Base-by-base conservation (phyloP, 1,284 basidiomycete genomes). In the Xanthoconium separans region DNA sequence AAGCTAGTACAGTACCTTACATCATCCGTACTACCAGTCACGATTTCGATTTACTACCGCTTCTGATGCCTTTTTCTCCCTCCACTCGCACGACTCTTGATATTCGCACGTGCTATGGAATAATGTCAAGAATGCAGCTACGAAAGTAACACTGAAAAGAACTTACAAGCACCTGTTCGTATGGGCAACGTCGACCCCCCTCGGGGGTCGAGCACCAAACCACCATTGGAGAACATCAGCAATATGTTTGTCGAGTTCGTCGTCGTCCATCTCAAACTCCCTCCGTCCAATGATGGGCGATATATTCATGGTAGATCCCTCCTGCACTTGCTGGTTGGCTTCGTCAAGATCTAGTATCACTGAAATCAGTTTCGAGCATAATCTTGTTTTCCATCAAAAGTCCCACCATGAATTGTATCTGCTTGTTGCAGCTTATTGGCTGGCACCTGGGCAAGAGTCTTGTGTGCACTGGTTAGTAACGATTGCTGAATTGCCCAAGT, bases 31-130 rank as follows among this genome's bases (percentile, higher is more conserved):
- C 9, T n/a, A 37, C 16, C 36, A 34, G 15, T 13, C 33, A 15
- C n/a, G 20, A 29, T 30, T 18, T 7, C 33, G 33, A 34, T 48
- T 33, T 7, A 49, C 44, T 6, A 13, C 47, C 59, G 51, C 53
- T 61, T 86, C 84, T 37, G 59, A 58, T 4, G 85, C 85, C 65
- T 85, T 89, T 59, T 76, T 70, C 55, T 85, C 84, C 66, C 91
- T 77, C 92, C 92, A 95, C 73, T 95, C 93, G 62, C 92, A 95
- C 12, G 80, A 85, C 1, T 82, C 74, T 44, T 73, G 72, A 68
- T 93, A 95, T 68, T 94, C 92, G 64, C 93, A 95, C 37, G 83
- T 81, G 33, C 87, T 93, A 37, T n/a, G 16, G 13, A 55, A 20
- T 10, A 36, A 40, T 22, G 51, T 58, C 56, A 46, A 57, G 52